Conservation (phyloP, 106 monocot species). For the Iris macrosiphon region DNA sequence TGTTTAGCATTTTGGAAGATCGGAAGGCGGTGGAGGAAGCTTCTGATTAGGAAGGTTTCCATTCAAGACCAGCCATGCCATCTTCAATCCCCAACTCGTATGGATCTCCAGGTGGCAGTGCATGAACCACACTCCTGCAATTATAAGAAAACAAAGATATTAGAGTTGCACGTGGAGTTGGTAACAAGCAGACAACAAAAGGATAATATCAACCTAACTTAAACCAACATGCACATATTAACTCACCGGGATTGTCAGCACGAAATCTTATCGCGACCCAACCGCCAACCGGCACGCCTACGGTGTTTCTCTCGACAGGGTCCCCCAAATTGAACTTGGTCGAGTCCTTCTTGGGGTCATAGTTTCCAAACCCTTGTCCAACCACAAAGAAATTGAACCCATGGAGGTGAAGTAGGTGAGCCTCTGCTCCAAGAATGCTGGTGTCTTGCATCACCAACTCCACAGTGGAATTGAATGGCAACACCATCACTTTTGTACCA, state of each 20-base stretch:
- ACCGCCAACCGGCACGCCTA: slow-evolving; percentile 38
- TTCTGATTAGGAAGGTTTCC: too few relatives aligned
- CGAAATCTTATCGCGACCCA: slow-evolving; percentile 50
- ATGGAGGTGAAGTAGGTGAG: slow-evolving; percentile 51
- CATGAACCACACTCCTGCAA: too few relatives aligned
- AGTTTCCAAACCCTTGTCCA: slow-evolving; percentile 44
- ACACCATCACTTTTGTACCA: slow-evolving; percentile 23
- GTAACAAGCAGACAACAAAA: too few relatives aligned
- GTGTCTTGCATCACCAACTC: slow-evolving; percentile 60
- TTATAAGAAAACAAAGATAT: too few relatives aligned
- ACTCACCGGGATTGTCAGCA: slow-evolving; percentile 48
- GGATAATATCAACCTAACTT: too few relatives aligned
- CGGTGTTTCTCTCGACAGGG: slow-evolving; percentile 44
- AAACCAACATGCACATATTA: neutral
- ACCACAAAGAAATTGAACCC: slow-evolving; percentile 55
- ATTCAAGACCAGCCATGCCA: too few relatives aligned
- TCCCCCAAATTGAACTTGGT: slow-evolving; percentile 35
- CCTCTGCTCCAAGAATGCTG: slow-evolving; percentile 42
- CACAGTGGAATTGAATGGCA: slow-evolving; percentile 40
- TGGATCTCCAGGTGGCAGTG: too few relatives aligned
- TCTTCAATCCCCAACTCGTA: too few relatives aligned
- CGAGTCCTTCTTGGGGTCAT: slow-evolving; percentile 24
- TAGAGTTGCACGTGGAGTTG: too few relatives aligned
- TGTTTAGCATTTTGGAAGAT: too few relatives aligned
- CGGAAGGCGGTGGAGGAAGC: too few relatives aligned